Evolutionary conservation across 1,284 basidiomycete species (phyloP).

Genomic region (Taiwanofungus camphoratus): DNA sequence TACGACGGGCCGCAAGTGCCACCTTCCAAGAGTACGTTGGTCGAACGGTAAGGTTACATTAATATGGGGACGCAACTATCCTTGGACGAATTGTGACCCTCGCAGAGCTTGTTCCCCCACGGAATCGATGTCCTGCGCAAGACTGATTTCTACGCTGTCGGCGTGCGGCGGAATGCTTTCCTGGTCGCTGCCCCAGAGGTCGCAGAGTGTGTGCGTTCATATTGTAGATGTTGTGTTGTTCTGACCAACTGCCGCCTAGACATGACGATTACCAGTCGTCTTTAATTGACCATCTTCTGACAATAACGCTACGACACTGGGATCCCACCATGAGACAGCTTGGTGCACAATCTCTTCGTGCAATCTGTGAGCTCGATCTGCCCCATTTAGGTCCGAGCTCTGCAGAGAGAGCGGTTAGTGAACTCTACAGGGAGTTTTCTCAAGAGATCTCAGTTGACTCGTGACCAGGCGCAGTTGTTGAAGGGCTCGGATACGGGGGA

Average conservation of each 20-base stretch:
- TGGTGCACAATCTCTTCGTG: constrained; percentile 73
- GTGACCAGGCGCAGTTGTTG: constrained; percentile 49
- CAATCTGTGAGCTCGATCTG: constrained; percentile 63
- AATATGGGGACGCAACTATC: constrained; percentile 5
- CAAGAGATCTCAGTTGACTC: constrained; percentile 2
- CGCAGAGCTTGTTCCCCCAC: constrained; percentile 80
- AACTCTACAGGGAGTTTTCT: constrained; percentile 6
- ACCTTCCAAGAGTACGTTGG: constrained; percentile 98
- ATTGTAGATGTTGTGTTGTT: constrained; percentile 5
- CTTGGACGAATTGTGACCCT: constrained; percentile 14
- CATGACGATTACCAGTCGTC: constrained; percentile 65
- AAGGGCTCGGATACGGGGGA: constrained; percentile 64
- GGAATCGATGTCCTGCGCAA: constrained; percentile 91
- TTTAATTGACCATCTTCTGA: constrained; percentile 73
- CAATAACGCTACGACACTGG: constrained; percentile 85
- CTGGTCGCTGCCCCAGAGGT: constrained; percentile 80
- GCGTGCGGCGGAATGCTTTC: constrained; percentile 82
- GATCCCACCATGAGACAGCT: constrained; percentile 76
- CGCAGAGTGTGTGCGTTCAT: constrained; percentile 54
- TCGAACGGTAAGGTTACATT: constrained; percentile 60
- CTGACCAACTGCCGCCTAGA: constrained; percentile 29
- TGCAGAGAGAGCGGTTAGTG: constrained; percentile 45
- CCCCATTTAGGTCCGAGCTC: constrained; percentile 44
- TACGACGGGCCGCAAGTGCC: constrained; percentile 95
- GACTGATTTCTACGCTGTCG: constrained; percentile 94